Base-by-base conservation (phyloP, 192 early-diverging fungal species). In the Funneliformis geosporum region DNA sequence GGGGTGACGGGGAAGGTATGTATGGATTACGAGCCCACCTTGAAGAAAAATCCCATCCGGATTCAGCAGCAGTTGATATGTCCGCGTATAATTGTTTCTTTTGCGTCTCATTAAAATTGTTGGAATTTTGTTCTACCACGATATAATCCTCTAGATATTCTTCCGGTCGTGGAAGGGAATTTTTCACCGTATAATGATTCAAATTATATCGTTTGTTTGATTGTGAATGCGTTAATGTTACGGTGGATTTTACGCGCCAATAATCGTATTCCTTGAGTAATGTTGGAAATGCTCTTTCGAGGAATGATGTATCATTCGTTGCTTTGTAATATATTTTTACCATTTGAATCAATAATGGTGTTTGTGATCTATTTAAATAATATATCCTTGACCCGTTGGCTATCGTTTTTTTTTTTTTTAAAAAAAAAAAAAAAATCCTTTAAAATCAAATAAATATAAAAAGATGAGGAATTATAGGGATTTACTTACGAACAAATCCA, bases 301-400 rank as follows among this genome's bases (percentile, higher is more conserved):
- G 81, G 72, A 90, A 84, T 0, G 79, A 80, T 18, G 67, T 21
- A 70, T 92, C 91, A 1, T 84, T 62, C 0, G 90, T 91, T 8
- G 82, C 68, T 70, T 87, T 80, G 68, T 86, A 84, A 77, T 90
- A 92, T 25, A 89, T 69, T 60, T 86, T 82, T 23, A 92, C 90
- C 92, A 94, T 94, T 64, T 91, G 88, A 18, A 87, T 80, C 38
- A 94, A 80, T 62, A 94, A 69, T 9, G 93, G 93, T n/a, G 93
- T 92, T 74, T 93, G 92, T 7, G 93, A 94, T 69, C 93, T 85
- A 74, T 92, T 89, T 73, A 93, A 77, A 78, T 93, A 94, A 81
- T 94, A 94, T 47, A 90, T 84, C 23, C 93, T 88, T 6, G 92
- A 90, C 11, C 93, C 93, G 69, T 94, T 94, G 10, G 93, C 87